Evolutionary conservation across 2,329 filamentous ascomycete genomes (phyloP), one percentile per base, ranked within the genome.

Genomic region (Hymenoscyphus scutula): DNA sequence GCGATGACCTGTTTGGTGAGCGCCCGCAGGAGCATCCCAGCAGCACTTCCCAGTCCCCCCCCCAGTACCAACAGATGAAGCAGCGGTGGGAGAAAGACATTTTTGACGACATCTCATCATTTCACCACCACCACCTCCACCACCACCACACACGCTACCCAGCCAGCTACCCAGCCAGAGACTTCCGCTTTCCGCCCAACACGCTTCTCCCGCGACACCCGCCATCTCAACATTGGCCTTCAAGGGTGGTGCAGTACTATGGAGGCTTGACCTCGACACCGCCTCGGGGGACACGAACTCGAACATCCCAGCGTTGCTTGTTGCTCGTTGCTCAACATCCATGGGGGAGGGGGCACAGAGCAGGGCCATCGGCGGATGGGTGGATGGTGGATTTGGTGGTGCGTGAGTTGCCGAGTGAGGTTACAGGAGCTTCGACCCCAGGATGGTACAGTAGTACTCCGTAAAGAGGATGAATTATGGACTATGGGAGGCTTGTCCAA

Each of bases 201-300:
- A 32, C 30, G 41, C 41, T 45, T 45, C 61, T 55, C n/a, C 58
- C 51, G 53, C 58, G 53, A 54, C 53, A 29, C 53, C 53, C 30
- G 53, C 53, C 51, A 23, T 15, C n/a, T n/a, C n/a, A n/a, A n/a
- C n/a, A n/a, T n/a, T n/a, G n/a, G n/a, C n/a, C n/a, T n/a, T n/a
- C n/a, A n/a, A n/a, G n/a, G n/a, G n/a, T 8, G 30, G 30, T 34
- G 15, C n/a, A 17, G 8, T 23, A 25, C n/a, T 17, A 48, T 23
- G 19, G 41, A 48, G 41, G 41, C 41, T 48, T 48, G 41, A 48
- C 41, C 41, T 25, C 41, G 41, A 48, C 19, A 11, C 6, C 41
- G 19, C 41, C 41, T 48, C n/a, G 41, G 41, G 41, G 41, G 4
- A 23, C 41, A 48, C 41, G 19, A 48, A 8, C 32, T 32, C 30